phyloP scores from a whole-genome alignment of 257 asterid genomes.

The Ajuga chamaepitys region DNA sequence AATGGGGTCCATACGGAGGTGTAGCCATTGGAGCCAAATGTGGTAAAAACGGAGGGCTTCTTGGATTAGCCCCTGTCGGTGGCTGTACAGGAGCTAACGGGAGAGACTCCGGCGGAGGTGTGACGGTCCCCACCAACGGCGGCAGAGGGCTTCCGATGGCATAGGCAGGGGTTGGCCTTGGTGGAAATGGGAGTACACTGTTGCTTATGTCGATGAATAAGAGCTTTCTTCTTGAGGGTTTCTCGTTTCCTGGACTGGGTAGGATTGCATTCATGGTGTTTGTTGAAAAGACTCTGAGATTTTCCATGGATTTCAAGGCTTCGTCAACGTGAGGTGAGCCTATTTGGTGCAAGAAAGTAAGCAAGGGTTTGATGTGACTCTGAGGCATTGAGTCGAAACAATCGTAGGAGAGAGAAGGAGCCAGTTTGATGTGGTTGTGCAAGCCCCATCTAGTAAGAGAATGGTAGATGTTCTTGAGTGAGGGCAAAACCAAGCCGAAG shows the following conservation, averaged over 20 bases:
- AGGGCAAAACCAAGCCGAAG: constrained; percentile 38
- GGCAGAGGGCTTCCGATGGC: constrained; percentile 59
- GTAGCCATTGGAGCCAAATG: constrained; percentile 32
- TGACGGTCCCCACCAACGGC: constrained; percentile 52
- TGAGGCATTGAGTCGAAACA: constrained; percentile 38
- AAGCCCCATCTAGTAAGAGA: constrained; percentile 94
- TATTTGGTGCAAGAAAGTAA: constrained; percentile 32
- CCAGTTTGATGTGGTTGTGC: constrained; percentile 52
- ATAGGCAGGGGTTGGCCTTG: constrained; percentile 47
- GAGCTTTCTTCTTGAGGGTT: constrained; percentile 35
- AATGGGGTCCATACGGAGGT: constrained; percentile 52
- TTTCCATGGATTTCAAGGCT: constrained; percentile 27
- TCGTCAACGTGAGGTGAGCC: constrained; percentile 43
- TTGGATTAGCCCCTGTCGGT: constrained; percentile 16
- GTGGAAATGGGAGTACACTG: constrained; percentile 30
- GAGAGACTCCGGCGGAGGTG: constrained; percentile 37
- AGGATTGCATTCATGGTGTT: constrained; percentile 22
- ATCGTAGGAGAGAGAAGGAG: constrained; percentile 44
- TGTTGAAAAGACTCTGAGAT: constrained; percentile 26
- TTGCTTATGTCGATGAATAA: constrained; percentile 28
- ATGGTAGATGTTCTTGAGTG: constrained; percentile 58
- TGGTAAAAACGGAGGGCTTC: constrained; percentile 30
- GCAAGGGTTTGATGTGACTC: constrained; percentile 36
- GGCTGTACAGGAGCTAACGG: constrained; percentile 32
- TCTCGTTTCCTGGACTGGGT: constrained; percentile 20